These are phyloP conservation scores for Davidsoniella neocaledoniae DNA, from an alignment of 2,329 filamentous ascomycete species.

Conservation along the genomic window DNA sequence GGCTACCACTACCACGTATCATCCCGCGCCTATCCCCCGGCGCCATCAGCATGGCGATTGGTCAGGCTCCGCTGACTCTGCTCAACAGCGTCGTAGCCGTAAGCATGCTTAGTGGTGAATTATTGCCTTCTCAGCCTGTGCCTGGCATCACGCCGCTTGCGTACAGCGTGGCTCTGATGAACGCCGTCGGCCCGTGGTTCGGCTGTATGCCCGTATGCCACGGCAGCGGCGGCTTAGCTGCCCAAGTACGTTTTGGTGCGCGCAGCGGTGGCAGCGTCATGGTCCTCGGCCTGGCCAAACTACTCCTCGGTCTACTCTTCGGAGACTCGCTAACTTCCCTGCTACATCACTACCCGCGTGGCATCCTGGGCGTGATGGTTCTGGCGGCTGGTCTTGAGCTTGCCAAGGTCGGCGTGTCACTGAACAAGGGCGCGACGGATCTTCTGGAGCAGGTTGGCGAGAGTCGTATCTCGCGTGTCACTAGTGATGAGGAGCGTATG, in stretches of 20 bases:
- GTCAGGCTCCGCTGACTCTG: conserved; percentile 78
- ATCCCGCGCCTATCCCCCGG: conserved; percentile 26
- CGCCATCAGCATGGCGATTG: conserved; percentile 47
- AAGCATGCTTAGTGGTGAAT: conserved; percentile 57
- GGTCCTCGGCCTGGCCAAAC: conserved; percentile 58
- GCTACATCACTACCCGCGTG: conserved; percentile 55
- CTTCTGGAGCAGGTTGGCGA: conserved; percentile 20
- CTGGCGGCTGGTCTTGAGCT: conserved; percentile 78
- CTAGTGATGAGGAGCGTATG: conserved; percentile 50
- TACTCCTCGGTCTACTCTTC: conserved; percentile 58
- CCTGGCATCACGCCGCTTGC: conserved; percentile 65
- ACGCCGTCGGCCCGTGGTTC: conserved; percentile 75
- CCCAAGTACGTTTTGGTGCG: conserved; percentile 80
- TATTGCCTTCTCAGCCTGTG: conserved; percentile 50
- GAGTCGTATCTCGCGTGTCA: conserved; percentile 22
- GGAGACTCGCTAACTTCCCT: conserved; percentile 57
- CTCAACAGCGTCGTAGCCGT: conserved; percentile 88
- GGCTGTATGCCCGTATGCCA: conserved; percentile 93
- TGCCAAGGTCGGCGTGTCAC: conserved; percentile 64
- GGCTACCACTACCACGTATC: background rate
- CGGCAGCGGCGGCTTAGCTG: conserved; percentile 77
- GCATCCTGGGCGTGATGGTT: conserved; percentile 73
- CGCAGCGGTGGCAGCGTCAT: conserved; percentile 74
- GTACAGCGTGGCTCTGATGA: conserved; percentile 68
- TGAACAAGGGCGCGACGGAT: conserved; percentile 55